These are phyloP conservation scores for Geotrichum cucujoidarum DNA, from an alignment of 1,139 yeast genomes.

Conservation along the genomic window DNA sequence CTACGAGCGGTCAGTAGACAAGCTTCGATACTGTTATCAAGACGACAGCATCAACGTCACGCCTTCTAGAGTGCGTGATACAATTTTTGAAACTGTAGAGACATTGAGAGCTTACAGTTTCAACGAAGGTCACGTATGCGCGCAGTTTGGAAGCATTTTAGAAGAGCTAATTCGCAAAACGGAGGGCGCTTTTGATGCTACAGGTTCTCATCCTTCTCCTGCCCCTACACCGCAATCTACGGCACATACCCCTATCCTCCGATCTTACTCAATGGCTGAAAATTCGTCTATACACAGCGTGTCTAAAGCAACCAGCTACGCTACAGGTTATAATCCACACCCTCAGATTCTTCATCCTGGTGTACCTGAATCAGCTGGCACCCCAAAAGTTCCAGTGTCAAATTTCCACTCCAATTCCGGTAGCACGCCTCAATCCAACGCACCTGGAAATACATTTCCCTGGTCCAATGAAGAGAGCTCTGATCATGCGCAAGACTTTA, in stretches of 20 bases:
- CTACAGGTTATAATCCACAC: too few relatives aligned
- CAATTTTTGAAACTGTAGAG: conserved; percentile 2
- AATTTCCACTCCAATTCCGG: too few relatives aligned
- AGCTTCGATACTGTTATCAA: conserved; percentile 11
- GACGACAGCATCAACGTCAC: conserved; percentile 14
- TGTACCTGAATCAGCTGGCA: neutral
- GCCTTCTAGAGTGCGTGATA: conserved; percentile 8
- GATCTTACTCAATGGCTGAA: neutral
- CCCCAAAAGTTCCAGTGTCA: neutral
- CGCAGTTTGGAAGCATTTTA: conserved; percentile 11
- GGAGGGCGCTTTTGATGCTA: neutral
- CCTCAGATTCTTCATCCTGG: neutral
- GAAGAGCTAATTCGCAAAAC: conserved; percentile 15
- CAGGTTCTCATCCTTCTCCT: neutral
- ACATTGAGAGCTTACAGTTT: conserved; percentile 6
- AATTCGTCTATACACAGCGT: too few relatives aligned
- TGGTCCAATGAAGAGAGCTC: neutral
- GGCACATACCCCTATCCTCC: neutral
- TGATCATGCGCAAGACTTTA: neutral
- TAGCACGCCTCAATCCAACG: neutral
- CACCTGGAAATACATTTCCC: neutral
- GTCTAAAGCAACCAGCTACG: too few relatives aligned
- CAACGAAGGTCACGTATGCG: conserved; percentile 17
- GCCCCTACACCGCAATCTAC: neutral
- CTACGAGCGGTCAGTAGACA: conserved; percentile 15